phyloP scores from a whole-genome alignment of 2,329 filamentous ascomycete species.

The Albophoma yamanashiensis region DNA sequence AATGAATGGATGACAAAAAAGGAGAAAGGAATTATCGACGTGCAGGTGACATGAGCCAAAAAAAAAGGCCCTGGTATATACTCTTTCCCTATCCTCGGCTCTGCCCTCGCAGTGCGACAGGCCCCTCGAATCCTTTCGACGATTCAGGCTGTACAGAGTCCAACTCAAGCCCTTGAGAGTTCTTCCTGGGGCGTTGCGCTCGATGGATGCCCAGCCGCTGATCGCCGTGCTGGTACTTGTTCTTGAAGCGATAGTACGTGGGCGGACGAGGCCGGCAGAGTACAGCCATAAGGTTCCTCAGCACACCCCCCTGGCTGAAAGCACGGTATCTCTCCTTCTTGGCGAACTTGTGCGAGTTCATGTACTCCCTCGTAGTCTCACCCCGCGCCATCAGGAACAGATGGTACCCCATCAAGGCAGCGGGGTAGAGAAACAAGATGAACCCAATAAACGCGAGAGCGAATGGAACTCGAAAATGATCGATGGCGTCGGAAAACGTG shows the following conservation, averaged over 20 bases:
- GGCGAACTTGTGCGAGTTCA: constrained; percentile 90
- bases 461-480: constrained; percentile 68
- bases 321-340: constrained; percentile 87
- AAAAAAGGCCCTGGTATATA: not conserved
- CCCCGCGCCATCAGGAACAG: constrained; percentile 82
- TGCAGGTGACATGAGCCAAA: not conserved
- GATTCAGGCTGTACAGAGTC: constrained; percentile 43
- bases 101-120: constrained; percentile 31
- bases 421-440: constrained; percentile 67
- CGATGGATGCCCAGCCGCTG: constrained; percentile 59
- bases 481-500: constrained; percentile 58
- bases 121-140: constrained; percentile 42
- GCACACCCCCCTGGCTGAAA: constrained; percentile 66
- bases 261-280: constrained; percentile 75
- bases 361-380: constrained; percentile 91
- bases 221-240: constrained; percentile 65
- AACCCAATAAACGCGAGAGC: constrained; percentile 80
- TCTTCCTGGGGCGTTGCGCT: constrained; percentile 31
- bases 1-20: not conserved
- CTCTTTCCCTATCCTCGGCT: constrained; percentile 4
- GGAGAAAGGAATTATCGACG: not conserved
- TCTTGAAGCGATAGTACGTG: constrained; percentile 83
- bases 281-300: constrained; percentile 73
- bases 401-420: constrained; percentile 78
- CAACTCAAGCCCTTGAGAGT: constrained; percentile 59